Conservation (phyloP, 164 flowering plant species). For the Stephania yunnanensis region DNA sequence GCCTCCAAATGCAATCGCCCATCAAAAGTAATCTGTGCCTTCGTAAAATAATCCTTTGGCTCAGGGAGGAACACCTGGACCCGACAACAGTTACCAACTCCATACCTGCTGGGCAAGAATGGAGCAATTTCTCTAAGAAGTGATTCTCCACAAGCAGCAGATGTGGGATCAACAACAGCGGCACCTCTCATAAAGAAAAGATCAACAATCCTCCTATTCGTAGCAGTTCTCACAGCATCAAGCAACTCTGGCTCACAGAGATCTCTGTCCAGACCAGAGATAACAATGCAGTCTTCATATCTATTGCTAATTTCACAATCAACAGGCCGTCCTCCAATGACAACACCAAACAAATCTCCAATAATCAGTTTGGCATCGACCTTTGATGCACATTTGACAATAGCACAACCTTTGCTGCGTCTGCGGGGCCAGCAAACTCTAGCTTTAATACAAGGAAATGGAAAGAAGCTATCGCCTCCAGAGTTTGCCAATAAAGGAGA, state of each 20-base stretch:
- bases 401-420: conserved; percentile 60
- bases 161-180: conserved; percentile 43
- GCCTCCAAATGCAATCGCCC: conserved; percentile 92
- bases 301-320: conserved; percentile 37
- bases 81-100: conserved; percentile 29
- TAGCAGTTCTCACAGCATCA: conserved; percentile 38
- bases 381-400: conserved; percentile 44
- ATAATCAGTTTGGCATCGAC: conserved; percentile 41
- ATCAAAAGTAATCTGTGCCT: conserved; percentile 70
- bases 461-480: conserved; percentile 42
- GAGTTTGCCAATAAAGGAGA: conserved; percentile 35
- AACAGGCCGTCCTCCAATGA: conserved; percentile 47
- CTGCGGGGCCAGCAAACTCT: conserved; percentile 85
- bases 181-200: conserved; percentile 59
- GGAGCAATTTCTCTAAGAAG: conserved; percentile 62
- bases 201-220: conserved; percentile 48
- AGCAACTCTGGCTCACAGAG: conserved; percentile 57
- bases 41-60: conserved; percentile 50
- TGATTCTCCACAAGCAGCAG: conserved; percentile 56
- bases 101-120: conserved; percentile 59
- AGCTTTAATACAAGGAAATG: conserved; percentile 68
- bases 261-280: conserved; percentile 52
- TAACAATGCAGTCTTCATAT: conserved; percentile 32
- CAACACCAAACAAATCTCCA: conserved; percentile 34
- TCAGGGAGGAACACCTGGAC: conserved; percentile 71